These are phyloP conservation scores for Lichtheimia corymbifera DNA, from an alignment of 371 early-diverging fungal species.

Conservation along the genomic window DNA sequence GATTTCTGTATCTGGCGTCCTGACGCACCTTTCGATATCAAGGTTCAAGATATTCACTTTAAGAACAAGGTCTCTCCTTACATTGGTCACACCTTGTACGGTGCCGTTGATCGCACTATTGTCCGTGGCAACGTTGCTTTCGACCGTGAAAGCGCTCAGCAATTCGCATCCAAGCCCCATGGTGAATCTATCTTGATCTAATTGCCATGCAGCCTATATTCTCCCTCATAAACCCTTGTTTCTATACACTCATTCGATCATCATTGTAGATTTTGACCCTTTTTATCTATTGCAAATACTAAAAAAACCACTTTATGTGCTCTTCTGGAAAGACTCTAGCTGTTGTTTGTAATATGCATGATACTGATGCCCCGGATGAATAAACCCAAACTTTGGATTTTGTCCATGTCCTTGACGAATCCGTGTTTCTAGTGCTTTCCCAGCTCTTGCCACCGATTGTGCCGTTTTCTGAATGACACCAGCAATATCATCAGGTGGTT, in stretches of 20 bases:
- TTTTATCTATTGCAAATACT: background rate
- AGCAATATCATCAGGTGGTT: constrained; percentile 10
- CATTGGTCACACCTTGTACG: constrained; percentile 61
- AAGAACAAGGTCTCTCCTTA: constrained; percentile 85
- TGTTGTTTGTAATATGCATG: constrained; percentile 26
- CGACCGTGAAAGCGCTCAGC: constrained; percentile 18
- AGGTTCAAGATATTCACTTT: constrained; percentile 66
- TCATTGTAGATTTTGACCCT: constrained; percentile 1
- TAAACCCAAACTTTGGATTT: constrained; percentile 38
- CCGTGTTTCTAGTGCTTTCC: constrained; percentile 26
- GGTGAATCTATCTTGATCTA: constrained; percentile 24
- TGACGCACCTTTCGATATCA: constrained; percentile 59
- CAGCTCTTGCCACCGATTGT: constrained; percentile 32
- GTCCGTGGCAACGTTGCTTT: constrained; percentile 73
- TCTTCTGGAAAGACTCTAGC: constrained; percentile 9
- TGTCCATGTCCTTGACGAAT: constrained; percentile 25
- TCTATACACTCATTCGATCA: background rate
- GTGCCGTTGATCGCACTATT: constrained; percentile 70
- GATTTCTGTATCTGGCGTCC: constrained; percentile 83
- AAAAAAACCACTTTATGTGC: background rate
- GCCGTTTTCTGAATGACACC: constrained; percentile 35
- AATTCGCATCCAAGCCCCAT: constrained; percentile 19
- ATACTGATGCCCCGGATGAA: constrained; percentile 27
- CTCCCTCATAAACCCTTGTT: background rate
- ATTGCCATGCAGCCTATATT: background rate